Base-by-base conservation (phyloP, 352 stramenopile species). In the Globisporangium middletonii region DNA sequence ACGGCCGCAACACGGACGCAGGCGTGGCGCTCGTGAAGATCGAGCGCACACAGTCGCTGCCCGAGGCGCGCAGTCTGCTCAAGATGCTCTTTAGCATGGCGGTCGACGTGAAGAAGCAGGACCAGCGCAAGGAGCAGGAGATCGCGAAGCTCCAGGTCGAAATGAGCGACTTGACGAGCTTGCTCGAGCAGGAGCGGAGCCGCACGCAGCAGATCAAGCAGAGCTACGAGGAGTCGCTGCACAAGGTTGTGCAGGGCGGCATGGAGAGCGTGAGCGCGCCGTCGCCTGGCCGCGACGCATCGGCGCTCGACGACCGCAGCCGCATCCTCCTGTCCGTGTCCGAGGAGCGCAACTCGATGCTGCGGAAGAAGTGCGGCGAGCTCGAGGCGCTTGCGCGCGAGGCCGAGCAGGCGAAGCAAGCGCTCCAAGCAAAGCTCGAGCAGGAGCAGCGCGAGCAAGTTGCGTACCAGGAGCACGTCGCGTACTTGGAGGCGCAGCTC, bases 81-180 rank as follows among this genome's bases (percentile, higher is more conserved):
- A 91, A 92, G 55, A 88, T 91, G 71, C 63, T 95, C 47, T 95
- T 95, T 52, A 62, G 79, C 26, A 94, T 92, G 81, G 83, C 86
- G n/a, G 82, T 95, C 0, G 77, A 92, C 57, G 78, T 92, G 50
- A 92, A 92, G 57, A 94, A 92, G 55, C 75, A 93, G 55, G 82
- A 93, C n/a, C 79, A 93, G 50, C 60, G 69, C 3, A 92, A 88
- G 54, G 83, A 94, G 48, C 79, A 88, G 45, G 76, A 91, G 30
- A 63, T 93, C 50, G 74, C 77, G 9, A 92, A 88, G 51, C 72
- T 87, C 38, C 71, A 89, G 56, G 77, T 93, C 18, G 77, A 89
- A 54, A 77, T 91, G 57, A 69, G 50, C 11, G 83, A 94, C 26
- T 70, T 93, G 53, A 55, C 64, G 28, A 72, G 59, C 41, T 60